Conservation (phyloP, 2,329 filamentous ascomycete genomes). For the Orbilia ellipsospora region DNA sequence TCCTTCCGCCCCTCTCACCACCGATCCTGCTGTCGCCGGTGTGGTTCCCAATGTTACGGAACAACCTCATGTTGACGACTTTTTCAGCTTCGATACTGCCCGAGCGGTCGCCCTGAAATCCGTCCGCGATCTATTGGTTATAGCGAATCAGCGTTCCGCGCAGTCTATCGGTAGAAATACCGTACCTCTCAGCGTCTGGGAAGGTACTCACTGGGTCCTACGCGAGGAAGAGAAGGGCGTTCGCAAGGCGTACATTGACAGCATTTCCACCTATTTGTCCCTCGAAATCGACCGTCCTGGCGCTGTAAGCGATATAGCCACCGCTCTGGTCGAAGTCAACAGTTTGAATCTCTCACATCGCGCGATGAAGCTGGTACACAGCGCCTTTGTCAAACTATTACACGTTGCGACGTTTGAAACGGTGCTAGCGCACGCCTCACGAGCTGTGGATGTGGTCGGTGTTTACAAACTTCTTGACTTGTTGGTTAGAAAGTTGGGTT, state of each 20-base stretch:
- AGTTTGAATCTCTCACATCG: slow-evolving; percentile 56
- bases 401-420: slow-evolving; percentile 92
- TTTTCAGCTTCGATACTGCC: slow-evolving; percentile 73
- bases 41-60: slow-evolving; percentile 67
- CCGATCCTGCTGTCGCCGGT: slow-evolving; percentile 66
- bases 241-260: slow-evolving; percentile 85
- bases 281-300: slow-evolving; percentile 72
- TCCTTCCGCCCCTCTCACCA: slow-evolving; percentile 63
- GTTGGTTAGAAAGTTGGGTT: slow-evolving; percentile 79
- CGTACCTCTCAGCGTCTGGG: slow-evolving; percentile 87
- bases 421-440: slow-evolving; percentile 77
- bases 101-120: slow-evolving; percentile 76
- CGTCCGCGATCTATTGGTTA: slow-evolving; percentile 82
- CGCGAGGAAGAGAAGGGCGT: slow-evolving; percentile 82
- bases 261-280: slow-evolving; percentile 80
- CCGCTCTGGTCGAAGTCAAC: slow-evolving; percentile 64
- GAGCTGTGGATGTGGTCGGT: slow-evolving; percentile 78
- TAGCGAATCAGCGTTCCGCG: slow-evolving; percentile 77
- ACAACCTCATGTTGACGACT: slow-evolving; percentile 68
- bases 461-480: slow-evolving; percentile 80
- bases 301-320: slow-evolving; percentile 69
- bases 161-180: slow-evolving; percentile 75
- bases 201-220: slow-evolving; percentile 94
- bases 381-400: slow-evolving; percentile 77
- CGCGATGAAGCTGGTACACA: slow-evolving; percentile 61